Conservation (phyloP, 139 green algal genomes). For the Trebouxia sp. region DNA sequence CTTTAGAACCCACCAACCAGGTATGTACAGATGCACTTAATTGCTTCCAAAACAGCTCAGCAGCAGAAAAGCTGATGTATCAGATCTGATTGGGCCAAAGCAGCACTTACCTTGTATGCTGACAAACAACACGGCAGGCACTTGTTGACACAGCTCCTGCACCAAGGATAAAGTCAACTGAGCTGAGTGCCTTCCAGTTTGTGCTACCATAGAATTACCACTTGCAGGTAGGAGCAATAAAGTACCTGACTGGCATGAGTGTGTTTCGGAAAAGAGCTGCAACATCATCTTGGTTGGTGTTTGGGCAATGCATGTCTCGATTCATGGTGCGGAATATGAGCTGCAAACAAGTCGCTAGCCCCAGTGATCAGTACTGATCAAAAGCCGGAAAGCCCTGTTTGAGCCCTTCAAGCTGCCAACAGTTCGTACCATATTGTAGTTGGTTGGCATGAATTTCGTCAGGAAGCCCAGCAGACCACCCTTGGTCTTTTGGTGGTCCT, state of each 20-base stretch:
- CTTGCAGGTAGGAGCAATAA: too few relatives aligned
- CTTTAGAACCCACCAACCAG: too few relatives aligned
- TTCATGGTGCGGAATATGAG: constrained; percentile 72
- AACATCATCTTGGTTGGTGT: constrained; percentile 64
- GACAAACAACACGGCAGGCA: constrained; percentile 1
- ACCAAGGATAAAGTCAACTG: not conserved
- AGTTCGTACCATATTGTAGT: constrained; percentile 18
- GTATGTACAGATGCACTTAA: too few relatives aligned
- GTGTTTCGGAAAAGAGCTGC: constrained; percentile 51
- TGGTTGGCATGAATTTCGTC: constrained; percentile 21
- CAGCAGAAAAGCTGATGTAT: too few relatives aligned
- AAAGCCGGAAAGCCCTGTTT: too few relatives aligned
- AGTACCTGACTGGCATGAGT: constrained; percentile 64
- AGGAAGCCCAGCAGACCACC: not conserved
- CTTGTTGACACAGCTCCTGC: not conserved
- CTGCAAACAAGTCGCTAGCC: constrained; percentile 43
- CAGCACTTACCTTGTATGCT: not conserved
- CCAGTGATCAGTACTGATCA: too few relatives aligned
- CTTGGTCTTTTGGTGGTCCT: not conserved
- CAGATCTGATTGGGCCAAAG: too few relatives aligned
- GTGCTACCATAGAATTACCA: too few relatives aligned
- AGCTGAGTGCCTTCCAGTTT: too few relatives aligned
- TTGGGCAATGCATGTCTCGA: constrained; percentile 51
- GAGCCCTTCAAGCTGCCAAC: not conserved
- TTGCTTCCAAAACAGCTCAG: too few relatives aligned